phyloP scores from a whole-genome alignment of 2,329 filamentous ascomycete species.

The Graphilbum sp. region DNA sequence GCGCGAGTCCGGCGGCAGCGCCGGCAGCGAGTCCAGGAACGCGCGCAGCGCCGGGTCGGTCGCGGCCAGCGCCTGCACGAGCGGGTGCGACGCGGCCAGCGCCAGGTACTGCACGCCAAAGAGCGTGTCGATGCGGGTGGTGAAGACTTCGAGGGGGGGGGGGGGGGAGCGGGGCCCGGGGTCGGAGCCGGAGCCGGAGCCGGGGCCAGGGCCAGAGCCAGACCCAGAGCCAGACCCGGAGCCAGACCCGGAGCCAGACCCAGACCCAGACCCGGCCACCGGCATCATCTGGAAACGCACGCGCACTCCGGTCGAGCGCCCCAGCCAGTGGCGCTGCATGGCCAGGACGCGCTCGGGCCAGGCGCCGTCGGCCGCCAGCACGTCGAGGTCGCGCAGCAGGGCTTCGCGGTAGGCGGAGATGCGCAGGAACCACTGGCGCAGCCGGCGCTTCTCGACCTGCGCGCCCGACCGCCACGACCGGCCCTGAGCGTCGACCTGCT shows the following conservation, averaged over 20 bases:
- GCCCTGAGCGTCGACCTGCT: conserved; percentile 79
- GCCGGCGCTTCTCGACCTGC: conserved; percentile 59
- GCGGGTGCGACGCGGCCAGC: conserved; percentile 54
- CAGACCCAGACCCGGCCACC: conserved; percentile 9
- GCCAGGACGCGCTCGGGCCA: conserved; percentile 74
- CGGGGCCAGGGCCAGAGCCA: conserved; percentile 5
- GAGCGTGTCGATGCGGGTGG: conserved; percentile 74
- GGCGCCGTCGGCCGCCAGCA: conserved; percentile 40
- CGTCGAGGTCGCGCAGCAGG: conserved; percentile 54
- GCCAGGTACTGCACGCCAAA: conserved; percentile 77
- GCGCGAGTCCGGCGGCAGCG: conserved; percentile 37
- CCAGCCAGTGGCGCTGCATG: conserved; percentile 82
- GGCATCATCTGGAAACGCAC: conserved; percentile 51
- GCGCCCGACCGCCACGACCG: conserved; percentile 78
- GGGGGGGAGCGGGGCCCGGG: conserved; percentile 15
- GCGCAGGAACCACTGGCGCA: conserved; percentile 82
- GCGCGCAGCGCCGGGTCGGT: conserved; percentile 42
- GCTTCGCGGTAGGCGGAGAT: conserved; percentile 66
- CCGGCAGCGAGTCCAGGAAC: conserved; percentile 50
- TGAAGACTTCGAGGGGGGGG: conserved; percentile 55
- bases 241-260: conserved; percentile 8
- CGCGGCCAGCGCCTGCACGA: conserved; percentile 45
- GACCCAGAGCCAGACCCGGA: conserved; percentile 7
- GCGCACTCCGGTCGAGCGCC: conserved; percentile 56
- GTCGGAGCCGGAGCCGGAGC: conserved; percentile 12